A percentile compares a stretch with the other conserved stretches of the same genome.
phyloP scores from a whole-genome alignment of 2,329 filamentous ascomycete species.

The Tolypocladium tundrense region DNA sequence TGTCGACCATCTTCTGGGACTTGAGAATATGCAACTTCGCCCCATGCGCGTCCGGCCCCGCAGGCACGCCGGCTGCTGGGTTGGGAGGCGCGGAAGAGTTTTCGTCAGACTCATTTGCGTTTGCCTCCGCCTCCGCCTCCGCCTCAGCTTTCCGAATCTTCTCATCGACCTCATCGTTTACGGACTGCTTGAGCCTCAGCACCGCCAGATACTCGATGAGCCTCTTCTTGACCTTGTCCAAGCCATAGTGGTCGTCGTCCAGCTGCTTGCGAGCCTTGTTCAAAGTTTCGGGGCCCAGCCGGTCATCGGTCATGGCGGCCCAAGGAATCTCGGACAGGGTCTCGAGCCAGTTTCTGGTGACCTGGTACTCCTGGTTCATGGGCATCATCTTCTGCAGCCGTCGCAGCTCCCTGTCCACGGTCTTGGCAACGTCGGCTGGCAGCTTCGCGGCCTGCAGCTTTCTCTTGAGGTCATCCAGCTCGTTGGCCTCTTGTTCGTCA shows the following conservation, averaged over 20 bases:
- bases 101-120: slow-evolving; percentile 29
- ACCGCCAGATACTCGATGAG: slow-evolving; percentile 92
- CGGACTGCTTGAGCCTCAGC: slow-evolving; percentile 84
- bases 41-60: slow-evolving; percentile 22
- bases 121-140: slow-evolving; percentile 42
- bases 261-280: slow-evolving; percentile 76
- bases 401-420: slow-evolving; percentile 83
- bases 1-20: slow-evolving; percentile 80
- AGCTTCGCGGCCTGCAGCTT: slow-evolving; percentile 74
- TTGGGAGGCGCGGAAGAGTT: slow-evolving; percentile 10
- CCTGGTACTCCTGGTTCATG: slow-evolving; percentile 90
- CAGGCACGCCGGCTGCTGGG: slow-evolving; percentile 8
- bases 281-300: slow-evolving; percentile 72
- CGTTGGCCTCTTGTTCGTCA: slow-evolving; percentile 75
- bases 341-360: slow-evolving; percentile 87
- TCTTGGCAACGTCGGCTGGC: slow-evolving; percentile 74
- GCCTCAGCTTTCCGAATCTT: slow-evolving; percentile 62
- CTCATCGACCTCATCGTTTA: slow-evolving; percentile 72
- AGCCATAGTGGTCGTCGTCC: slow-evolving; percentile 90
- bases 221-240: slow-evolving; percentile 96
- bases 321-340: slow-evolving; percentile 91
- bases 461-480: slow-evolving; percentile 85
- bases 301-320: slow-evolving; percentile 74
- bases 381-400: slow-evolving; percentile 92
- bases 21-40: slow-evolving; percentile 67